Evolutionary conservation across 1,284 basidiomycete genomes (phyloP), one percentile per base, ranked within the genome.

Genomic region (Mycosarcoma mackinlayi): DNA sequence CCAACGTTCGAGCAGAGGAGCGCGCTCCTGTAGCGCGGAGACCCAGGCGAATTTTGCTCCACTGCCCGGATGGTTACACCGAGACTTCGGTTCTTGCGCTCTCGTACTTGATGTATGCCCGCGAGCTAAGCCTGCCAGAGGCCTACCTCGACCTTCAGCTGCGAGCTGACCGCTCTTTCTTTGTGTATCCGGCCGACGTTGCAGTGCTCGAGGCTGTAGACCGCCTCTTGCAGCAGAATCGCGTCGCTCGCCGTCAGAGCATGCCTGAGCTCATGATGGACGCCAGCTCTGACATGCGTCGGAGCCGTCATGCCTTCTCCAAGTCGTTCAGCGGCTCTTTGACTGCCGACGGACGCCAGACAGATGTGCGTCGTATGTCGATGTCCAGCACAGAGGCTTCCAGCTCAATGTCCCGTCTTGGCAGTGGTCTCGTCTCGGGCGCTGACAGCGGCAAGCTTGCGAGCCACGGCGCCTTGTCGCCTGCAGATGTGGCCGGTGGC

Each of bases 41-140:
- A 48, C 53, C 70, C 16, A 48, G 69, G n/a, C 65, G 60, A 21
- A 62, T 77, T n/a, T 58, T 81, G 24, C 61, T 84, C 14, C 81
- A 83, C 70, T 83, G 83, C 52, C 65, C 53, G 11, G 82, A 83
- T 55, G 81, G 81, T 19, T 84, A 85, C 77, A 97, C 94, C 24
- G 95, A 98, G 84, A 91, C 91, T 18, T 92, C 91, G 33, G 89
- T 95, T 14, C 88, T 94, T 46, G 94, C 93, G 14, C 86, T 98
- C 42, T 88, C 89, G 69, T 88, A 95, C 74, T 85, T 97, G 69
- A 98, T 98, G 94, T 89, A 90, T 34, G 85, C 90, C 45, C 88
- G 83, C 82, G 86, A 72, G 78, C 90, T 83, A 28, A 82, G 86
- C 42, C 87, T 97, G 11, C 91, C 94, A 4, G 92, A 94, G 79